Conservation (phyloP, 495 filamentous ascomycete genomes). For the Aspergillus ostianus region DNA sequence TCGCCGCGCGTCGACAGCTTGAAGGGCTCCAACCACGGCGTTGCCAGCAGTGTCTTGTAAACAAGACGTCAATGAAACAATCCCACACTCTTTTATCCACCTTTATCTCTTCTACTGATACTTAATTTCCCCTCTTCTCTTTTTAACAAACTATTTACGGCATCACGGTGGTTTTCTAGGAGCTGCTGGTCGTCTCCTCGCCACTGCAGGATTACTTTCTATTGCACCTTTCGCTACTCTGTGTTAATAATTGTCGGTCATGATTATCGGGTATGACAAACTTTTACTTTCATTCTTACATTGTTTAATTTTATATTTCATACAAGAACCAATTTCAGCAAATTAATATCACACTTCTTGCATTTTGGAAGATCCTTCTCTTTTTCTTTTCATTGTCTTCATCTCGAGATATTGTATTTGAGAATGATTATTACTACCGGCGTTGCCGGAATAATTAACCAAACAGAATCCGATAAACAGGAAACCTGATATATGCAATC, state of each 20-base stretch:
- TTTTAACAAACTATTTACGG: conserved; percentile 2
- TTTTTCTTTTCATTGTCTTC: too few relatives aligned
- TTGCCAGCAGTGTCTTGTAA: conserved; percentile 44
- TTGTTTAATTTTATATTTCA: conserved; percentile 16
- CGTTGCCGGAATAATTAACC: too few relatives aligned
- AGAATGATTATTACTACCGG: too few relatives aligned
- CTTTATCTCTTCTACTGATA: conserved; percentile 9
- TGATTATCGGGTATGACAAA: neutral
- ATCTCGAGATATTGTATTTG: too few relatives aligned
- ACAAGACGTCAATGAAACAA: conserved; percentile 13
- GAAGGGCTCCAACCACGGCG: conserved; percentile 40
- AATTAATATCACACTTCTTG: neutral
- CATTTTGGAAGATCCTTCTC: neutral
- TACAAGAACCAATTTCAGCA: neutral
- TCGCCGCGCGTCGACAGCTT: conserved; percentile 35
- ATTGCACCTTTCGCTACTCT: conserved; percentile 18
- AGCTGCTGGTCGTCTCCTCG: conserved; percentile 40
- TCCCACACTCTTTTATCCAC: conserved; percentile 6
- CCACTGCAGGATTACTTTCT: conserved; percentile 20
- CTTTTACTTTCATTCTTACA: conserved; percentile 13
- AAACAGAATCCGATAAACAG: too few relatives aligned
- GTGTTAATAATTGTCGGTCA: conserved; percentile 26
- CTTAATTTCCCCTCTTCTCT: conserved; percentile 6
- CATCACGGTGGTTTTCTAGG: conserved; percentile 15
- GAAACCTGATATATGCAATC: too few relatives aligned